Evolutionary conservation across 495 filamentous ascomycete species (phyloP).

Genomic region (Daldinia grandis): DNA sequence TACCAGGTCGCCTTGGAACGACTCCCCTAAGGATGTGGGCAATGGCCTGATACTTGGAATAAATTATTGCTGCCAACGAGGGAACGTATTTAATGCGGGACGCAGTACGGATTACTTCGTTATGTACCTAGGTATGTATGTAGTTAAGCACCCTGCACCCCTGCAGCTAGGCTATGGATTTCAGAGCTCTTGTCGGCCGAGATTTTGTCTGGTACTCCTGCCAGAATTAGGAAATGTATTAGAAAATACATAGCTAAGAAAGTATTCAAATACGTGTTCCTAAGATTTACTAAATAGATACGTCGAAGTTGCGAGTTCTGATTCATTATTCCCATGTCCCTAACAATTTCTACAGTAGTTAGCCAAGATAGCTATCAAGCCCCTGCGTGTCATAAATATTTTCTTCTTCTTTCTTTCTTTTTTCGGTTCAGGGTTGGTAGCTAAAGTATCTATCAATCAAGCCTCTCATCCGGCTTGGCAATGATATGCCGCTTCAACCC

Average conservation of each 20-base stretch:
- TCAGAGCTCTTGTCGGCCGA: conserved; percentile 1
- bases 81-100: conserved; percentile 21
- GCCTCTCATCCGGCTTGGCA: conserved; percentile 4
- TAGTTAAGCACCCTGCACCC: conserved; percentile 15
- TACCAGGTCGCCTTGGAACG: conserved; percentile 1
- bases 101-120: conserved; percentile 11
- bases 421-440: background rate
- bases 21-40: conserved; percentile 14
- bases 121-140: too few species aligned
- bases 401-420: too few species aligned
- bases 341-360: background rate
- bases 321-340: conserved; percentile 1
- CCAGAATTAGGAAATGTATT: conserved; percentile 7
- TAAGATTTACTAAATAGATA: background rate
- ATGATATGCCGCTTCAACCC: conserved; percentile 6
- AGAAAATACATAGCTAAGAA: background rate
- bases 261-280: conserved; percentile 9
- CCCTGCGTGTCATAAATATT: background rate
- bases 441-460: background rate
- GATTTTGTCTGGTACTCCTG: background rate
- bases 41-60: conserved; percentile 32
- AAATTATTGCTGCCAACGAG: conserved; percentile 11
- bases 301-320: background rate
- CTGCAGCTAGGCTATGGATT: conserved; percentile 11
- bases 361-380: background rate